These are phyloP conservation scores for Rhytidhysteron rufulum DNA, from an alignment of 2,329 filamentous ascomycete genomes.

Conservation along the genomic window DNA sequence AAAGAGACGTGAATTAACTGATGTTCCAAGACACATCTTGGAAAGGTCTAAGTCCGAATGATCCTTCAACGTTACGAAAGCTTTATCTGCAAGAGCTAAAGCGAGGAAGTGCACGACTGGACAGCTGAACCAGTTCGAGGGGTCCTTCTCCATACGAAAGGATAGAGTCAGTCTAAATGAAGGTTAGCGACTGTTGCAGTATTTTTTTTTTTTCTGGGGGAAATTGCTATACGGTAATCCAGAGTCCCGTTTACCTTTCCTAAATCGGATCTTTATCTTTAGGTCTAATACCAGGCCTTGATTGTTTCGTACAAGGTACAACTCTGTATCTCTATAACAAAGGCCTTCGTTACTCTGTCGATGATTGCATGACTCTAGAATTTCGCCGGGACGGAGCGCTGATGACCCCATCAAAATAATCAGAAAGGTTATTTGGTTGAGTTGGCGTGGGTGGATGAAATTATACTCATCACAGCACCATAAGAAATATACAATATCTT, in stretches of 20 bases:
- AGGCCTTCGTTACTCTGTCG: not conserved
- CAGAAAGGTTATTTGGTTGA: not conserved
- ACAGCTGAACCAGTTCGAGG: not conserved
- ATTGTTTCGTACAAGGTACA: not conserved
- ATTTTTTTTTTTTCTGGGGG: not conserved
- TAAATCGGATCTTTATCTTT: not conserved
- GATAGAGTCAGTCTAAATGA: not conserved
- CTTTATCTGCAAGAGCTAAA: not conserved
- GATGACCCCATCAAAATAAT: not conserved
- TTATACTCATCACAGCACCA: not conserved
- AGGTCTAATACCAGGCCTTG: not conserved
- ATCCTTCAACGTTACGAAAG: not conserved
- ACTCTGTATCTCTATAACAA: not conserved
- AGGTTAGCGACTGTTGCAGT: not conserved
- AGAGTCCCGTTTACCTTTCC: not conserved
- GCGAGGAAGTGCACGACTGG: not conserved
- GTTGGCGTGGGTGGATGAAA: not conserved
- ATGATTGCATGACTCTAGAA: not conserved
- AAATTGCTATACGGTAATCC: not conserved
- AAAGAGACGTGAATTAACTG: not conserved
- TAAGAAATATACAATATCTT: not conserved
- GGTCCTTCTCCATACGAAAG: not conserved
- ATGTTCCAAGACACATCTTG: not conserved
- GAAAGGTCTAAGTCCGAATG: not conserved
- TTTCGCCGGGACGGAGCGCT: not conserved